Conservation (phyloP, 208 protist genomes). For the Crithidia bombi region DNA sequence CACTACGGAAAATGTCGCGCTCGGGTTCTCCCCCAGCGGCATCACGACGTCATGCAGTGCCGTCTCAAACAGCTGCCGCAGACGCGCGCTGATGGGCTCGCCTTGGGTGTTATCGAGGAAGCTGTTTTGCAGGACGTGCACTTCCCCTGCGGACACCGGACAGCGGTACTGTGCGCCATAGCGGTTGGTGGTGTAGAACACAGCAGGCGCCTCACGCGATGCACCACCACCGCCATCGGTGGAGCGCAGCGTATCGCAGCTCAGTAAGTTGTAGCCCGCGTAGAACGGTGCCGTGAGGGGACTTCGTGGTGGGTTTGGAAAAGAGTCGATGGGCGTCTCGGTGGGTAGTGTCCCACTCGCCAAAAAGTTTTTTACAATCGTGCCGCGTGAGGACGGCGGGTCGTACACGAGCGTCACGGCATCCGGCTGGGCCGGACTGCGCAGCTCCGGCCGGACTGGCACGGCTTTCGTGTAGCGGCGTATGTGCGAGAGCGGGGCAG, state of each 20-base stretch:
- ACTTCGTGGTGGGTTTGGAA: not conserved
- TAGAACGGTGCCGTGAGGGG: conserved; percentile 51
- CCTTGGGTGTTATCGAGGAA: conserved; percentile 55
- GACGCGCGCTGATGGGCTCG: conserved; percentile 51
- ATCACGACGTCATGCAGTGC: conserved; percentile 20
- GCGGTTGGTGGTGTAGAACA: conserved; percentile 62
- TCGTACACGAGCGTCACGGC: conserved; percentile 41
- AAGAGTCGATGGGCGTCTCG: not conserved
- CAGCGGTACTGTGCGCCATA: conserved; percentile 32
- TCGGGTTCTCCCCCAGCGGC: conserved; percentile 13
- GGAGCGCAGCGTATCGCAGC: conserved; percentile 29
- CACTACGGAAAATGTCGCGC: conserved; percentile 10
- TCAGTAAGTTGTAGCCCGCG: conserved; percentile 66
- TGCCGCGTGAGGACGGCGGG: conserved; percentile 43
- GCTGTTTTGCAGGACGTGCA: conserved; percentile 67
- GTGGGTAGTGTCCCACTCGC: conserved; percentile 25
- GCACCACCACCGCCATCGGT: conserved; percentile 9
- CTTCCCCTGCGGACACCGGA: conserved; percentile 26
- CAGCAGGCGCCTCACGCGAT: not conserved
- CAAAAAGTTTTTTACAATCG: conserved; percentile 53
- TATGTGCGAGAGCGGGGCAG: conserved; percentile 52
- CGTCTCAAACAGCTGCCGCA: conserved; percentile 36
- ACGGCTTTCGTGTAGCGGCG: conserved; percentile 38
- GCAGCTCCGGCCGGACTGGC: conserved; percentile 12
- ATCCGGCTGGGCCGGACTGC: conserved; percentile 6